Base-by-base conservation (phyloP, 1,284 basidiomycete genomes). In the Cryptococcus sp. region DNA sequence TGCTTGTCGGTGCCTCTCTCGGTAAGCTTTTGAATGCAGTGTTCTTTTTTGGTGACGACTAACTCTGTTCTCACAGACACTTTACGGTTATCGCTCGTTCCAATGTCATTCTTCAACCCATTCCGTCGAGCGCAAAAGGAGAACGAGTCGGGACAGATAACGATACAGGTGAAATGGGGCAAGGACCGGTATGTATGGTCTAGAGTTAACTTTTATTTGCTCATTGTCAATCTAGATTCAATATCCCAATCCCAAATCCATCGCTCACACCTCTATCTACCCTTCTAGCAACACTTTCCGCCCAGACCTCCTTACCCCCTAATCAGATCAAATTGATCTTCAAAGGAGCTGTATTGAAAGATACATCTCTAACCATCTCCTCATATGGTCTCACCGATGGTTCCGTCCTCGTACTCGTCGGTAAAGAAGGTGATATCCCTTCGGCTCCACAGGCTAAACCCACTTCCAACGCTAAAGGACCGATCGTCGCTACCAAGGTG, bases 301-400 rank as follows among this genome's bases (percentile, higher is more conserved):
- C 67, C 13, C 71, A 73, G 45, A 77, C 74, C 3, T 64, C 62
- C 14, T 55, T 77, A 37, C 69, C 73, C 7, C 38, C 64, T 7
- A 49, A 60, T 49, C 65, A 68, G 52, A 61, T 76, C 57, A 76
- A 78, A 56, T 60, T 78, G 35, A 72, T 79, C 57, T 71, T 65
- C 67, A 71, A 75, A 54, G 76, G 77, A 38, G 77, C 75, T 1
- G 72, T 78, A 35, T 68, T 77, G 42, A 76, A 76, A 64, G 77
- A 78, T 62, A 61, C 70, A 15, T 65, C 65, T 37, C 61, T 75
- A 0, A 77, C 76, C 2, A 56, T 79, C 52, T 56, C 73, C 2
- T 64, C 73, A 4, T 79, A 74, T 58, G 76, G 76, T 2, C 70
- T 77, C 45, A 60, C 56, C 11, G 71, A 76, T 37, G 74, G 74